These are phyloP conservation scores for Boletus fagicola DNA, from an alignment of 768 basidiomycete genomes.

Conservation along the genomic window DNA sequence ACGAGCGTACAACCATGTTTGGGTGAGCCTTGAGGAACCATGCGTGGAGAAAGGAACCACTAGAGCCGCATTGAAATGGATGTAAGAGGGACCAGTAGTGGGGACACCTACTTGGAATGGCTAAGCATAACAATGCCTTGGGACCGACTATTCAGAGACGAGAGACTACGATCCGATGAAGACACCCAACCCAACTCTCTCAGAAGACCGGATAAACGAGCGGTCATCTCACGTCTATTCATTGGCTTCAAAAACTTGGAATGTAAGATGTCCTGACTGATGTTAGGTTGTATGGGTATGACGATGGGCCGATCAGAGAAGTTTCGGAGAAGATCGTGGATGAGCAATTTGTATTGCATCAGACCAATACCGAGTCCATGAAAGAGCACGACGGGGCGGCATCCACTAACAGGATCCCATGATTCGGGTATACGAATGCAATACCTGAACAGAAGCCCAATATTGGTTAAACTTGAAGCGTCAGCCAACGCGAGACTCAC, in stretches of 20 bases:
- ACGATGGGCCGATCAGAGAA: slow-evolving; percentile 72
- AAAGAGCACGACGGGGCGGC: slow-evolving; percentile 75
- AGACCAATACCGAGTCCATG: slow-evolving; percentile 89
- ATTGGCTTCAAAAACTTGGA: slow-evolving; percentile 69
- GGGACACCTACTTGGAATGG: slow-evolving; percentile 76
- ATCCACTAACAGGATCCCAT: slow-evolving; percentile 59
- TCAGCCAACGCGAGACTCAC: slow-evolving; percentile 39
- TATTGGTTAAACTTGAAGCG: not conserved
- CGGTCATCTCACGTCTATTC: slow-evolving; percentile 56
- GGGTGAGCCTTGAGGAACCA: slow-evolving; percentile 86
- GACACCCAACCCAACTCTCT: slow-evolving; percentile 63
- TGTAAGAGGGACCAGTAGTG: not conserved
- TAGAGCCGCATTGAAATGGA: slow-evolving; percentile 25
- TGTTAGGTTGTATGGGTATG: slow-evolving; percentile 77
- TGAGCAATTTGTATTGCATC: slow-evolving; percentile 62
- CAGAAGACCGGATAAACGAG: slow-evolving; percentile 55
- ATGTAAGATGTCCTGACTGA: slow-evolving; percentile 85
- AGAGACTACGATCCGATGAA: slow-evolving; percentile 16
- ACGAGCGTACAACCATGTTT: slow-evolving; percentile 66
- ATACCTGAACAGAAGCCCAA: slow-evolving; percentile 47
- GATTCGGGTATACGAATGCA: slow-evolving; percentile 64
- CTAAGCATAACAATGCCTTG: slow-evolving; percentile 75
- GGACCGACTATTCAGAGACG: slow-evolving; percentile 2
- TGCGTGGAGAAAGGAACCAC: slow-evolving; percentile 80
- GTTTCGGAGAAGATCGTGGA: slow-evolving; percentile 53